Base-by-base conservation (phyloP, 1,284 basidiomycete species). In the Vanrija sp. region DNA sequence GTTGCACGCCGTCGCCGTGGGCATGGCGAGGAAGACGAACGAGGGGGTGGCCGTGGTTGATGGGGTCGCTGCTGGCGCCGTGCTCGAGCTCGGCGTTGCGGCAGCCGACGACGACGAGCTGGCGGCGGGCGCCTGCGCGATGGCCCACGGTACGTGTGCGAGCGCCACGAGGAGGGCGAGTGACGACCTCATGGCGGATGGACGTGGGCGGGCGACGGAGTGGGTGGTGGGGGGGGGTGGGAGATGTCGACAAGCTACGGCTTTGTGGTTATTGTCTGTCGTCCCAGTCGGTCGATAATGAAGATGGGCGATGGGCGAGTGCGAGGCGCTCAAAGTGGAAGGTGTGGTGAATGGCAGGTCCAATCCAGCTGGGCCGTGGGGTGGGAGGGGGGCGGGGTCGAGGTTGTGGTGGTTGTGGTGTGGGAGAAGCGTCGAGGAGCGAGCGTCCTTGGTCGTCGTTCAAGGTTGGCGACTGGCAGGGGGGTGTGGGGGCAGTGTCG, bases 1-100 rank as follows among this genome's bases (percentile, higher is more conserved):
- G n/a, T 19, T 37, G 41, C 66, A 68, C 16, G 63, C 62, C 1
- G 57, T 62, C 38, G 55, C 48, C 0, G 64, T 66, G 4, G 54
- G 41, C 14, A 59, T 41, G 6, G 31, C 9, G 6, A 27, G 31
- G 35, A 62, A 60, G 12, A 41, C 23, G 23, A 65, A 45, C 12
- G 53, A 54, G 18, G 65, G 62, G 9, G 51, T 27, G 19, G 25
- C 15, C 35, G 35, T 19, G 36, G 38, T 27, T 15, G 38, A 22
- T n/a, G 18, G 16, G 18, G 16, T n/a, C 35, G 23, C 3, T 20
- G 38, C 3, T 6, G 27, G 18, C 19, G 16, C 18, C 6, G 18
- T 16, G 35, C 35, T 22, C 22, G n/a, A 25, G 12, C 37, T 5
- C 16, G 46, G 3, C 37, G 36, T 6, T 16, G 35, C 37, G 16